These are phyloP conservation scores for Craspedostauros australis DNA, from an alignment of 108 stramenopile genomes.

Conservation along the genomic window DNA sequence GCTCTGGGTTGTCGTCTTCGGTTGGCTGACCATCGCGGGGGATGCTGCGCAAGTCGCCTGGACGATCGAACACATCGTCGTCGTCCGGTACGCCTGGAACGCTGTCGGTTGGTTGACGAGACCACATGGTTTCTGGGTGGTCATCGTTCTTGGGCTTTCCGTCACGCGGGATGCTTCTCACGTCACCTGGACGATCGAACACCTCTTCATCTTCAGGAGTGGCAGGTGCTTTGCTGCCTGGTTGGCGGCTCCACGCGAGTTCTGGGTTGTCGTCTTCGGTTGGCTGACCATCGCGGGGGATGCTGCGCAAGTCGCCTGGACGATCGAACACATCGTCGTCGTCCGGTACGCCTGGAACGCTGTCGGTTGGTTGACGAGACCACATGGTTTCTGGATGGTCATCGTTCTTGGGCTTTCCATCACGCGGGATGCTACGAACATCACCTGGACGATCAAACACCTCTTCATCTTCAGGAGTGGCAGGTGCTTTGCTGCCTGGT, in stretches of 20 bases:
- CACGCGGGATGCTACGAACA: conserved; percentile 17
- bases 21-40: conserved; percentile 7
- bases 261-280: not conserved
- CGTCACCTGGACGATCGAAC: conserved; percentile 20
- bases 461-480: conserved; percentile 7
- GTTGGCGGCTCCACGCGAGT: not conserved
- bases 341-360: conserved; percentile 14
- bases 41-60: conserved; percentile 5
- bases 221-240: not conserved
- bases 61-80: conserved; percentile 12
- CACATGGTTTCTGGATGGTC: conserved; percentile 8
- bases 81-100: conserved; percentile 19
- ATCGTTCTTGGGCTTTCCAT: conserved; percentile 1
- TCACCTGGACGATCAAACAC: conserved; percentile 18
- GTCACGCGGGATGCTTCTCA: conserved; percentile 17
- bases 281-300: conserved; percentile 14
- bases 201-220: conserved; percentile 6
- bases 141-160: not conserved
- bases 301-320: conserved; percentile 1
- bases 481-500: conserved; percentile 3
- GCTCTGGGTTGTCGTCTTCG: conserved; percentile 1
- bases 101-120: conserved; percentile 1
- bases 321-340: conserved; percentile 7
- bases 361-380: conserved; percentile 3
- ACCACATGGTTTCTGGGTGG: conserved; percentile 9